phyloP scores from a whole-genome alignment of 1,284 basidiomycete genomes.

The Inonotus hispidus region DNA sequence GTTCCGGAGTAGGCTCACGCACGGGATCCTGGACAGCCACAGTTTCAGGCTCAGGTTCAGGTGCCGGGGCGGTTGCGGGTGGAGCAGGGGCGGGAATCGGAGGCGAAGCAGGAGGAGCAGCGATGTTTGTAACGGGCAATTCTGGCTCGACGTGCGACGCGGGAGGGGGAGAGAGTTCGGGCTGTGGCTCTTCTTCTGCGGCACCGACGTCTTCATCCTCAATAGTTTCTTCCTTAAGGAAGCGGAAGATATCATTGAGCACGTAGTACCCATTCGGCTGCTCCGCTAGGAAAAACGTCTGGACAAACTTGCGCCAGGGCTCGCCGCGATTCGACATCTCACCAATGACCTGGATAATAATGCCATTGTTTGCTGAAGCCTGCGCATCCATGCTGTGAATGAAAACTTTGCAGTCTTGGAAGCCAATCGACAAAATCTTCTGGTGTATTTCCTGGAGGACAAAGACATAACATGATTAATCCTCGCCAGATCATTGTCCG shows the following conservation, averaged over 20 bases:
- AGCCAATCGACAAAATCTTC: constrained; percentile 90
- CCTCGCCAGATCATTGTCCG: not conserved
- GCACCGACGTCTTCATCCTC: constrained; percentile 40
- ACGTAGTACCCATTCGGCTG: constrained; percentile 99
- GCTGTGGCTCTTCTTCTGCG: constrained; percentile 22
- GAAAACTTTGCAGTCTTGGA: constrained; percentile 96
- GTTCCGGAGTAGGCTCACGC: constrained; percentile 34
- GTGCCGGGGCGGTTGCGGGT: constrained; percentile 24
- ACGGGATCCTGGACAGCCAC: constrained; percentile 27
- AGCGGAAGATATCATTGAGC: constrained; percentile 99
- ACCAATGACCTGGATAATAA: constrained; percentile 97
- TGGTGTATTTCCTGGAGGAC: constrained; percentile 89
- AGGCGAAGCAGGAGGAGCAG: constrained; percentile 13
- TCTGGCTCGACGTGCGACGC: constrained; percentile 35
- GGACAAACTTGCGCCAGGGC: constrained; percentile 97
- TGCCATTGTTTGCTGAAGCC: constrained; percentile 90
- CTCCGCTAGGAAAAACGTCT: constrained; percentile 99
- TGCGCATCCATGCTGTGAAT: constrained; percentile 94
- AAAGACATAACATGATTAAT: not conserved
- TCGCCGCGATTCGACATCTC: constrained; percentile 93
- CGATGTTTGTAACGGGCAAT: constrained; percentile 22
- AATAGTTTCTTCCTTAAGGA: constrained; percentile 92
- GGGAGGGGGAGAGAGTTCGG: constrained; percentile 21
- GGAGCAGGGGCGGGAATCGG: too few relatives aligned
- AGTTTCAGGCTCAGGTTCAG: constrained; percentile 25